These are phyloP conservation scores for Kodamaea sp. DNA, from an alignment of 1,139 yeast genomes.

Conservation along the genomic window DNA sequence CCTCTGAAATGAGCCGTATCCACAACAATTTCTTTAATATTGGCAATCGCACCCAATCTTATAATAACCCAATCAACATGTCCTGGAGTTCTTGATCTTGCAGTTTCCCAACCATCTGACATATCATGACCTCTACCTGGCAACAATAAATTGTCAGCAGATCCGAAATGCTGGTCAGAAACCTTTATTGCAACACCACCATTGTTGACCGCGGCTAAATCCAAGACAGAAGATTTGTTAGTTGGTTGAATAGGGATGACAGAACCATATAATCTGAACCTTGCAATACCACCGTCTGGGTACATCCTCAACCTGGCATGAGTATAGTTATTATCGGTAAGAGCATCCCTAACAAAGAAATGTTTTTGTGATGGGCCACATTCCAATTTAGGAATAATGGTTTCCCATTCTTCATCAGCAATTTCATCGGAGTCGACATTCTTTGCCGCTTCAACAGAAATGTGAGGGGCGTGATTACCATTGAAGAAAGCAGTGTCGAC, in stretches of 20 bases:
- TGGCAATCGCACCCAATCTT: conserved; percentile 64
- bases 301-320: conserved; percentile 85
- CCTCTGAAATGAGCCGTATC: conserved; percentile 96
- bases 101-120: conserved; percentile 99
- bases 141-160: conserved; percentile 79
- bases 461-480: conserved; percentile 91
- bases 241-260: conserved; percentile 54
- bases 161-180: conserved; percentile 91
- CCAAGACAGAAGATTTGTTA: conserved; percentile 44
- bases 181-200: conserved; percentile 85
- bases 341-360: conserved; percentile 60
- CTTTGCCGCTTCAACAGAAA: conserved; percentile 71
- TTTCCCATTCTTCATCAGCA: conserved; percentile 53
- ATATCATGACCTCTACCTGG: conserved; percentile 95
- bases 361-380: conserved; percentile 90
- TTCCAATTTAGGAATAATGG: conserved; percentile 62
- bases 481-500: conserved; percentile 89
- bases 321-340: conserved; percentile 63
- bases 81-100: conserved; percentile 74
- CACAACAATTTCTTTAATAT: conserved; percentile 56
- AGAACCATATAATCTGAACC: conserved; percentile 83
- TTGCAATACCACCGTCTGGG: conserved; percentile 96
- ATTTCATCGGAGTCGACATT: conserved; percentile 25
- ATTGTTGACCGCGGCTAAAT: conserved; percentile 75
- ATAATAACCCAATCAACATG: conserved; percentile 91